Conservation (phyloP, 139 green algal species). For the Chlamydomonas asymmetrica region DNA sequence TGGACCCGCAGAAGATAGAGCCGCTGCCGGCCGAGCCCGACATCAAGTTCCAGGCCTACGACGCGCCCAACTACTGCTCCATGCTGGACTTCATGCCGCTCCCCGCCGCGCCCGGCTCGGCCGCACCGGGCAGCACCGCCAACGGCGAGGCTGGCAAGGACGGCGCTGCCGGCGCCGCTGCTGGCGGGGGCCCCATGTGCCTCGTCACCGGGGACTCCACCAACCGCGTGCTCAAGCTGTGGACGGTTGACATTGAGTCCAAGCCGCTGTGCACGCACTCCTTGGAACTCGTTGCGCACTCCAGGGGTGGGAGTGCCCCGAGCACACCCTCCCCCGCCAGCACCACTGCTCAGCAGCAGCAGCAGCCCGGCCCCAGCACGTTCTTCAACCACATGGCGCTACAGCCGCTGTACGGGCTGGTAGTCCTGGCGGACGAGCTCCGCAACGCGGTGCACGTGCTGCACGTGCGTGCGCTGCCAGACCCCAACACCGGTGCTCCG, state of each 20-base stretch:
- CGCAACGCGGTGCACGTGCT: slow-evolving; percentile 72
- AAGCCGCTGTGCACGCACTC: slow-evolving; percentile 8
- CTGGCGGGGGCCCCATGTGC: background rate
- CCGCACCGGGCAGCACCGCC: background rate
- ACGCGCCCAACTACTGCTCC: background rate
- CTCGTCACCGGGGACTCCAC: slow-evolving; percentile 48
- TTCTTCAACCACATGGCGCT: slow-evolving; percentile 67
- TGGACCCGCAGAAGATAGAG: slow-evolving; percentile 1
- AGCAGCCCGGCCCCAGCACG: slow-evolving; percentile 1
- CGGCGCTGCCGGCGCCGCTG: background rate
- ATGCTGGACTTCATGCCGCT: no score
- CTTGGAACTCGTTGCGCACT: background rate
- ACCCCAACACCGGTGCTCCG: background rate
- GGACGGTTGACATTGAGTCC: slow-evolving; percentile 24
- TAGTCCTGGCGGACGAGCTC: slow-evolving; percentile 78
- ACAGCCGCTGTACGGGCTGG: slow-evolving; percentile 41
- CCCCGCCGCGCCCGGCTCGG: no score
- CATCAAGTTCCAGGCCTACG: slow-evolving; percentile 20
- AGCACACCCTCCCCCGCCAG: slow-evolving; percentile 9
- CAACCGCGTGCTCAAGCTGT: slow-evolving; percentile 55
- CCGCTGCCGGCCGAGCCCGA: slow-evolving; percentile 5
- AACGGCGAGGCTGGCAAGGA: background rate
- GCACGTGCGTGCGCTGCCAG: slow-evolving; percentile 39
- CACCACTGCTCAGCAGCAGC: background rate
- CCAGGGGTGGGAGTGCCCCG: slow-evolving; percentile 9